Base-by-base conservation (phyloP, 2,329 filamentous ascomycete species). In the Fusarium guadeloupense region DNA sequence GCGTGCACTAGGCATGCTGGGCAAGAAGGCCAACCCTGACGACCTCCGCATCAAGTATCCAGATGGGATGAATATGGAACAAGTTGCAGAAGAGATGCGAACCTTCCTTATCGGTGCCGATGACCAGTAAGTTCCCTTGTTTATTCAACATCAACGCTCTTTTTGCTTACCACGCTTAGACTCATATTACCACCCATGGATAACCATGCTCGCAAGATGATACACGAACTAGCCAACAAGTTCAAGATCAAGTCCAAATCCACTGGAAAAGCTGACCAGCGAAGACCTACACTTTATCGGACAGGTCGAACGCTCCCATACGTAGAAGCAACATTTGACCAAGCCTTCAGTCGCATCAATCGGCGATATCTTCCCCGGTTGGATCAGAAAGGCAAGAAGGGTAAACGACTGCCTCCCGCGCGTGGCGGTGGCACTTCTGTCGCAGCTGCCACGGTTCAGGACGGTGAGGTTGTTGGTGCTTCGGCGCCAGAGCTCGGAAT, bases 381-480 rank as follows among this genome's bases (percentile, higher is more conserved):
- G 26, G 82, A 87, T 59, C 69, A 69, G 56, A 75, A 65, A 28
- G 68, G 64, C 49, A 81, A 61, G 72, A 72, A 64, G 66, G 74
- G 69, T 35, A 74, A 54, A 25, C 35, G 60, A 14, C 63, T 51
- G 3, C 61, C 58, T 70, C 71, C 42, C 49, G 68, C 59, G 69
- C 72, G 61, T 17, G 48, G 61, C 16, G 48, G 44, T 10, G 61
- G 69, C 20, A 35, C 58, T 7, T 68, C 55, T 16, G 33, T 64
- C 19, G 57, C 63, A 2, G 68, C 69, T 9, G 59, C 70, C 5
- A 82, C 81, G 2, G 92, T 95, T 66, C 85, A 84, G 58, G 91
- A 98, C 69, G 95, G 95, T 16, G 93, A 98, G 64, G 80, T 96
- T 23, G 93, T 98, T 3, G 95, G 94, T 41, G 92, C 85, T 2